Evolutionary conservation across 306 rosid species (phyloP), one percentile per base, ranked within the genome.

Genomic region (Rosa lucieae): DNA sequence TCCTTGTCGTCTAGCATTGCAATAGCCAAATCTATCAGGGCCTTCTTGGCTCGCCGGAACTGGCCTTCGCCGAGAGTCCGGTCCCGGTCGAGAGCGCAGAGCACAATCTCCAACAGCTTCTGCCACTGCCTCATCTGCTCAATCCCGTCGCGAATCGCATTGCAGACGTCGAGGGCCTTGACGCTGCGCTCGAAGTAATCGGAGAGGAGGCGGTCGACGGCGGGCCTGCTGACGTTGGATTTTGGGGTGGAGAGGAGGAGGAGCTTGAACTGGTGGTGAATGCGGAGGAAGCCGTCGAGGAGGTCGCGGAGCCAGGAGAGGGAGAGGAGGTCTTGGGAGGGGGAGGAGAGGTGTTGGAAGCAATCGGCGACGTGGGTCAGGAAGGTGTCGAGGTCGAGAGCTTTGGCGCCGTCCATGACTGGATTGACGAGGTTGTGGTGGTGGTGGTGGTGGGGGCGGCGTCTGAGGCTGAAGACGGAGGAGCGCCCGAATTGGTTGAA

Each of bases 1-100:
- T 92, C 97, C 82, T 92, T 91, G 9, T 92, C 97, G 63, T 91
- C 97, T n/a, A 94, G 86, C 99, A 94, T 92, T 8, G 84, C 82
- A 26, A 92, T 87, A 3, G 97, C 94, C 73, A 94, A 85, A 79
- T 94, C 99, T 58, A 89, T 76, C 0, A 94, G 93, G 0, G 97
- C 97, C 73, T 89, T 94, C 80, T 91, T 94, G 8, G 99, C 97
- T 0, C 99, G 92, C 42, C 97, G 92, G 77, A 91, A 92, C 77
- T 94, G 99, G 0, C 92, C 97, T 72, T 94, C 99, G 0, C 95
- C 90, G 21, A 92, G 85, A 55, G 74, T 83, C 74, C 82, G 85
- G 73, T 87, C 89, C 1, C 82, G 77, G 75, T 87, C 89, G 72
- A 94, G 86, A 8, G 97, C 95, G 65, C 82, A 82, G 0, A 85